Base-by-base conservation (phyloP, 129 eudicot species). In the Artemisia annua region DNA sequence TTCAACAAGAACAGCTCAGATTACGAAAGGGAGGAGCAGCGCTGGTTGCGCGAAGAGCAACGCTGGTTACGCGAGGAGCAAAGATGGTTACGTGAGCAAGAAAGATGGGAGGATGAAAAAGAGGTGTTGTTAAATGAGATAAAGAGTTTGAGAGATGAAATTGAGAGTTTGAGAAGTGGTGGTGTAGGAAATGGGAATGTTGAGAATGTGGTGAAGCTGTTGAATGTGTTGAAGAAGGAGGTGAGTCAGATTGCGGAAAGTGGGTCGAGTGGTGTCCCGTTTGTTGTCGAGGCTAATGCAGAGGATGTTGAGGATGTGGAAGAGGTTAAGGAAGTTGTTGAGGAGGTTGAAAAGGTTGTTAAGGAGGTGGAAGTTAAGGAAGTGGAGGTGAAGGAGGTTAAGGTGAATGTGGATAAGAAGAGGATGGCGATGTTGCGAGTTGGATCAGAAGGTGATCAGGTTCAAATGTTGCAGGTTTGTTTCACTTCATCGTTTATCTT, bases 11-110 rank as follows among this genome's bases (percentile, higher is more conserved):
- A 48, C 11, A 70, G 77, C 67, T 62, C 80, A 5, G 73, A 16
- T 11, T 66, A 69, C 75, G 85, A 81, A 58, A 65, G 82, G 19
- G 96, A 89, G 68, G 98, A 89, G 70, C 60, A 55, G 6, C 81
- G 92, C 75, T 93, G 98, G 96, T 84, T 89, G 46, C 73, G 96
- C 39, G 98, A 92, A 20, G 98, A 92, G 76, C 89, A 89, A 66
- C 84, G 98, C 67, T 92, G 98, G 98, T 54, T 93, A 60, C 85
- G 98, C 50, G 98, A 93, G 72, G 98, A 93, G 87, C 88, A 84
- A 35, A 85, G 98, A 32, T 93, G 98, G 98, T 78, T 89, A 2
- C 79, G 95, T 3, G 87, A 89, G 78, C 90, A 93, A 66, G 48
- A 32, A n/a, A 66, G 95, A 57, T 93, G 98, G 98, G 83, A 67